phyloP scores from a whole-genome alignment of 2,329 filamentous ascomycete genomes.

The Penicillium sp. region DNA sequence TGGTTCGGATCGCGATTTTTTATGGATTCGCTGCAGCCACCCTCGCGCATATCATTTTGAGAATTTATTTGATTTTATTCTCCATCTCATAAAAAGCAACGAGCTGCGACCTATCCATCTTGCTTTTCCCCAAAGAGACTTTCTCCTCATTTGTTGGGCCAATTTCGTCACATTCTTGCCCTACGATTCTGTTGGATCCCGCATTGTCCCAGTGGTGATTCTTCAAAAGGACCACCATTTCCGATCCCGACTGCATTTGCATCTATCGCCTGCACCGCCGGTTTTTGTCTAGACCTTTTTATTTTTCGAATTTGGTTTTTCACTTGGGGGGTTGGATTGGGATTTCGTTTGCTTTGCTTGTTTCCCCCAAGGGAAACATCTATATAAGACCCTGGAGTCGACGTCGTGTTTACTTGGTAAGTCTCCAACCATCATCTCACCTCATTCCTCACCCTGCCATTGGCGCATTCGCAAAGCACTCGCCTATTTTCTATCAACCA shows the following conservation, averaged over 20 bases:
- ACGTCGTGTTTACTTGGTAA: constrained; percentile 21
- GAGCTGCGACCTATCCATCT: constrained; percentile 18
- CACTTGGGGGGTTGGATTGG: constrained; percentile 22
- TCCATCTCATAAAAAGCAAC: constrained; percentile 23
- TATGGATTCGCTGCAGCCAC: constrained; percentile 25
- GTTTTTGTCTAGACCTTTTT: constrained; percentile 23
- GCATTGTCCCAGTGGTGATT: constrained; percentile 25
- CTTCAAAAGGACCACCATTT: constrained; percentile 34
- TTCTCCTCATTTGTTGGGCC: constrained; percentile 17
- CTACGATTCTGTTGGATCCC: constrained; percentile 25
- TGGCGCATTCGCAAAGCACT: not conserved
- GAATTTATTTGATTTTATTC: constrained; percentile 1
- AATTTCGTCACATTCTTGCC: constrained; percentile 33
- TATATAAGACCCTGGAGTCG: constrained; percentile 23
- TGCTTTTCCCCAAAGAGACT: not conserved
- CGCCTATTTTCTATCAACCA: not conserved
- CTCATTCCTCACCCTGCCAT: constrained; percentile 15
- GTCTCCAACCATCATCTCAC: constrained; percentile 17
- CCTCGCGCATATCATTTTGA: constrained; percentile 22
- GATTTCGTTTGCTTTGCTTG: constrained; percentile 18
- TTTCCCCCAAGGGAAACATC: constrained; percentile 10
- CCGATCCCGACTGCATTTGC: constrained; percentile 36
- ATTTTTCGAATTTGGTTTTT: constrained; percentile 5
- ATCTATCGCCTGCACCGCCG: constrained; percentile 25
- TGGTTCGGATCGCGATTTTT: constrained; percentile 26